Base-by-base conservation (phyloP, 371 early-diverging fungal species). In the Mucor racemosus region DNA sequence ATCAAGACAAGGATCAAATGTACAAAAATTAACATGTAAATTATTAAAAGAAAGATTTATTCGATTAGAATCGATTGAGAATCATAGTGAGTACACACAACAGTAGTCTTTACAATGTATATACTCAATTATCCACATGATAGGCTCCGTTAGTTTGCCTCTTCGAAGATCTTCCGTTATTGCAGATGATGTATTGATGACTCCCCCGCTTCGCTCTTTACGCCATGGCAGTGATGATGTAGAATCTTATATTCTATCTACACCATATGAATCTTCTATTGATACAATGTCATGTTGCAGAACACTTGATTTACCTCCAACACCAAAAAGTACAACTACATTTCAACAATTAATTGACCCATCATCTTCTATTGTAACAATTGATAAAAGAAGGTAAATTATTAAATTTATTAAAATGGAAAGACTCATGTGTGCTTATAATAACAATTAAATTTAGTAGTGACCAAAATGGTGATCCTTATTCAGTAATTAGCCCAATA, bases 1-100 rank as follows among this genome's bases (percentile, higher is more conserved):
- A 8, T 62, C 69, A 3, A 31, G 41, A 0, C 55, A 59, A 36
- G 69, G 75, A 75, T 38, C 64, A 39, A 81, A 81, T 64, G 58
- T 78, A 31, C 78, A 75, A 38, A 81, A 81, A 56, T 54, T 81
- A 39, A 81, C 81, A 39, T 81, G 75, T 58, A 76, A 75, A 38
- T 56, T 81, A 57, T 59, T 81, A 53, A 69, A 76, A 61, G 75
- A 78, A 67, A 74, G 81, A 63, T 66, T 65, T 14, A 35, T 44
- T 19, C 64, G 71, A 31, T 53, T 71, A 53, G 65, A 71, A 39
- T 19, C 50, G 11, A 26, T 11, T 4, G 50, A 50, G 50, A 50
- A 50, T 10, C 19, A 50, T 21, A 50, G 50, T 50, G 26, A 50
- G 50, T 50, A 33, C 40, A 9, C 56, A 62, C 36, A 33, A 41